These are phyloP conservation scores for Penicillium thymicola DNA, from an alignment of 2,329 filamentous ascomycete genomes.

Conservation along the genomic window DNA sequence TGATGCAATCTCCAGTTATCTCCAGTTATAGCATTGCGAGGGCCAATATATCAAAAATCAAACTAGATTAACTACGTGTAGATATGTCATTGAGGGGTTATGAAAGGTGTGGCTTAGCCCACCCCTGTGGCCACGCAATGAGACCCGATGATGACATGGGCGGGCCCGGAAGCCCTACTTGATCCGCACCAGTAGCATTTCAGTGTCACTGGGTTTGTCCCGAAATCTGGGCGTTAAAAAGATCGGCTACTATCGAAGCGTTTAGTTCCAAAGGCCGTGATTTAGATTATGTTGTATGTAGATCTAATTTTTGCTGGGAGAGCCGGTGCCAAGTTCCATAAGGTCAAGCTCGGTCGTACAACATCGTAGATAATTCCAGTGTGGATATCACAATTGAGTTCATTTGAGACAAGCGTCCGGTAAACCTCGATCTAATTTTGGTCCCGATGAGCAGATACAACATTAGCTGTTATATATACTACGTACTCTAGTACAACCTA, in stretches of 20 bases:
- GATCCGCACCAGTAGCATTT: not conserved
- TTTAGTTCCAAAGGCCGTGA: not conserved
- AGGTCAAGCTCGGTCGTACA: not conserved
- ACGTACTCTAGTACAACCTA: not conserved
- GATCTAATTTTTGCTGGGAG: not conserved
- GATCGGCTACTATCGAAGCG: not conserved
- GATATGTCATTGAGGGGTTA: conserved; percentile 3
- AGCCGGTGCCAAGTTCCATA: not conserved
- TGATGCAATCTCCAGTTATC: not conserved
- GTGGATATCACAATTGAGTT: not conserved
- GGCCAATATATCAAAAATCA: not conserved
- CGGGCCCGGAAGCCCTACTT: not conserved
- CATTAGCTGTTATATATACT: too few relatives aligned
- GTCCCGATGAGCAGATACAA: not conserved
- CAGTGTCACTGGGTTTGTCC: not conserved
- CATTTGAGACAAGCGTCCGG: not conserved
- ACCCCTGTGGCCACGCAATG: not conserved
- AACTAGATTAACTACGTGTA: not conserved
- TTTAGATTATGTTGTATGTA: not conserved
- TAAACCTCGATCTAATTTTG: not conserved
- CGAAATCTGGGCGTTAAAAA: not conserved
- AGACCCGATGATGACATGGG: conserved; percentile 1
- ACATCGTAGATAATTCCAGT: not conserved
- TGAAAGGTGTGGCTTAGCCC: conserved; percentile 6
- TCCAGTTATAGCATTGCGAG: not conserved